phyloP scores from a whole-genome alignment of 108 stramenopile species.

The Discostella stelligeroides region DNA sequence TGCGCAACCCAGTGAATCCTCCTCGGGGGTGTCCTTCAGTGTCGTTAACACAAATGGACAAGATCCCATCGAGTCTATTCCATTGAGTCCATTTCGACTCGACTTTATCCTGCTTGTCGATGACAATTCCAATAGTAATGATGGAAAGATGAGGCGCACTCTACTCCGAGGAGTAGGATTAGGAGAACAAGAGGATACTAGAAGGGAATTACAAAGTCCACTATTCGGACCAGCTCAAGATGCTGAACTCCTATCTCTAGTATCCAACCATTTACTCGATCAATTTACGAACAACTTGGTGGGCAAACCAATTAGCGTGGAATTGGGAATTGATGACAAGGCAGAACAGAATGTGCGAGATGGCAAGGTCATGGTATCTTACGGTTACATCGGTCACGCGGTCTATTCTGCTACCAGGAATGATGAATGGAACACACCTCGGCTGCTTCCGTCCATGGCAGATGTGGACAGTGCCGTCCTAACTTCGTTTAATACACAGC shows the following conservation, averaged over 20 bases:
- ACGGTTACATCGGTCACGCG: background rate
- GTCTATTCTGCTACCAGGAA: background rate
- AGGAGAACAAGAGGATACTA: background rate
- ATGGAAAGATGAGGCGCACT: background rate
- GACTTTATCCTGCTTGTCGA: background rate
- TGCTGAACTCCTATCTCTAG: conserved; percentile 5
- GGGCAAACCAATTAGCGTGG: background rate
- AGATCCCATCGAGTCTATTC: conserved; percentile 1
- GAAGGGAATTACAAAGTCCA: background rate
- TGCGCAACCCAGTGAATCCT: no score
- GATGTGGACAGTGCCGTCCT: background rate
- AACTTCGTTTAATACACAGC: background rate
- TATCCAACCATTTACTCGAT: conserved; percentile 3
- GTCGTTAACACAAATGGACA: background rate
- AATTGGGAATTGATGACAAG: conserved; percentile 2
- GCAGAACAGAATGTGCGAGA: background rate
- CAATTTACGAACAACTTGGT: background rate
- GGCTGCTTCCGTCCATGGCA: conserved; percentile 1
- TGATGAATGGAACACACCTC: no score
- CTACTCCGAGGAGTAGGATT: background rate
- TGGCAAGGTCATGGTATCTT: background rate
- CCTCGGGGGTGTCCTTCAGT: background rate
- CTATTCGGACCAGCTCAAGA: background rate
- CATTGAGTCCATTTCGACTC: conserved; percentile 1
- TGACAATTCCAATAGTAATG: background rate